These are phyloP conservation scores for Magnaporthiopsis incrustans DNA, from an alignment of 2,329 filamentous ascomycete species.

Conservation along the genomic window DNA sequence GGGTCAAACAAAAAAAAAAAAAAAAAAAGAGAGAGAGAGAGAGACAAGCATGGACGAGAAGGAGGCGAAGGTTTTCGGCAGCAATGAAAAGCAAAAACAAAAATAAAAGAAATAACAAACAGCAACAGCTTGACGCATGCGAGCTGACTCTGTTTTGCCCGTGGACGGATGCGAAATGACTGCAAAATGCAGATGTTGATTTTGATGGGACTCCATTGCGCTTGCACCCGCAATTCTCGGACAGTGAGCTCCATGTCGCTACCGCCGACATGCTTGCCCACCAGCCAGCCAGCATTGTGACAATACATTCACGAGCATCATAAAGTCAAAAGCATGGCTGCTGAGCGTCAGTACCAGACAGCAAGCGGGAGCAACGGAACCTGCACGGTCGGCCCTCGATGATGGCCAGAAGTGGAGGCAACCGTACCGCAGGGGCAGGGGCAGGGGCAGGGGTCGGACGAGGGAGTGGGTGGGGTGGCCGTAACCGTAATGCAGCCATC, in stretches of 20 bases:
- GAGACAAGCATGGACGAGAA: no score
- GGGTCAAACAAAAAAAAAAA: neutral
- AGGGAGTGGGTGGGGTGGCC: slow-evolving; percentile 6
- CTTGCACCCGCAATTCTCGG: neutral
- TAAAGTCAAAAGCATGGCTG: neutral
- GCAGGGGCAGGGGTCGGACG: slow-evolving; percentile 1
- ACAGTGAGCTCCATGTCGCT: neutral
- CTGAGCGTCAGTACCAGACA: neutral
- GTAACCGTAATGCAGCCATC: slow-evolving; percentile 5
- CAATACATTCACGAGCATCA: no score
- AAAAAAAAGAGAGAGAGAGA: no score
- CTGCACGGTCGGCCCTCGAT: neutral
- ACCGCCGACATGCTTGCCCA: no score
- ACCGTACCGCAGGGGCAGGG: neutral
- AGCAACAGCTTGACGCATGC: no score
- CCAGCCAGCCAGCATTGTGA: no score
- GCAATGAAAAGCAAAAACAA: no score
- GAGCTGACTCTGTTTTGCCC: neutral
- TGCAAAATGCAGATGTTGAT: neutral
- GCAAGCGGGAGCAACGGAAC: neutral
- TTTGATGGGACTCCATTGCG: neutral
- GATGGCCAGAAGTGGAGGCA: neutral
- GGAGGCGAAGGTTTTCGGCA: neutral
- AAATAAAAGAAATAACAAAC: no score
- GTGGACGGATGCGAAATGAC: neutral